phyloP scores from a whole-genome alignment of 169 alveolate species.

The Eimeria necatrix region DNA sequence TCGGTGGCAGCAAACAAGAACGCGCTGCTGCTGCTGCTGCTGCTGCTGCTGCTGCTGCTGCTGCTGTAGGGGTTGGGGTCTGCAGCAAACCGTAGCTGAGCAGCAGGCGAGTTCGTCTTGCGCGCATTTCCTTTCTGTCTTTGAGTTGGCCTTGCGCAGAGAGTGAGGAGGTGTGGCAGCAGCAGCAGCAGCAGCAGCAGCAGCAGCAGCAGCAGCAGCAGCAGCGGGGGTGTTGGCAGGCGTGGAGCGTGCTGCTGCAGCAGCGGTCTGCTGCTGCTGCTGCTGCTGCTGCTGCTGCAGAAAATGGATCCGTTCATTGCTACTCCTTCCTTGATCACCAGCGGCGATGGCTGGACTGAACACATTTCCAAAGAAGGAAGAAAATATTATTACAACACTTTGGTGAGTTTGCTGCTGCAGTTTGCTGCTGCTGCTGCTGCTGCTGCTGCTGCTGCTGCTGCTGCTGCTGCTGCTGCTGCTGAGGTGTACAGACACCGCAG shows the following conservation, averaged over 20 bases:
- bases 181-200: too few relatives aligned
- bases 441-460: not conserved
- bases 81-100: not conserved
- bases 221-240: too few relatives aligned
- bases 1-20: not conserved
- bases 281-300: too few relatives aligned
- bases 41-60: constrained; percentile 13
- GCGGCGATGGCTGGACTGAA: constrained; percentile 87
- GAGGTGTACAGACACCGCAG: not conserved
- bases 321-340: constrained; percentile 29
- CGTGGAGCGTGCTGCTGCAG: too few relatives aligned
- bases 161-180: too few relatives aligned
- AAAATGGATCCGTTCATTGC: constrained; percentile 43
- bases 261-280: too few relatives aligned
- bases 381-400: constrained; percentile 88
- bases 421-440: not conserved
- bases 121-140: not conserved
- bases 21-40: not conserved
- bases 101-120: not conserved
- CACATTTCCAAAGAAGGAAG: constrained; percentile 90
- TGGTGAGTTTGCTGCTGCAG: constrained; percentile 8
- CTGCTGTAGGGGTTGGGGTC: not conserved
- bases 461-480: not conserved
- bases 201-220: too few relatives aligned
- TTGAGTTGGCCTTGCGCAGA: not conserved